Evolutionary conservation across 495 filamentous ascomycete species (phyloP).

Genomic region (Evansstolkia leycettana): DNA sequence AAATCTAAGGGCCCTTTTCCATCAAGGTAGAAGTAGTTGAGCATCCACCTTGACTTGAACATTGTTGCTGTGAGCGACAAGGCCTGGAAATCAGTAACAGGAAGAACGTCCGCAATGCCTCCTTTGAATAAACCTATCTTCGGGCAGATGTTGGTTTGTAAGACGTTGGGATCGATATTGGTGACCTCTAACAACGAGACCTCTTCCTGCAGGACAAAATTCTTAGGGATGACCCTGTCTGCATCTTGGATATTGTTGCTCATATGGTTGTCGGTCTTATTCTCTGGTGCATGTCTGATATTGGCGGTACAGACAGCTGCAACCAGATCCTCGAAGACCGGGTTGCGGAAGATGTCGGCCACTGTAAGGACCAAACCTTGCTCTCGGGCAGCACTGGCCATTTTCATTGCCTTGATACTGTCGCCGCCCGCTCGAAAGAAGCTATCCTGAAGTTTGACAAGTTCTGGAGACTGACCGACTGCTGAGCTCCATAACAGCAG

Average conservation of each 20-base stretch:
- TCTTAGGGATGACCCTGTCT: constrained; percentile 1
- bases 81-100: constrained; percentile 52
- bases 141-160: constrained; percentile 37
- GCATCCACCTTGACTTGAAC: constrained; percentile 35
- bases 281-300: constrained; percentile 10
- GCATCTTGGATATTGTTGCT: constrained; percentile 8
- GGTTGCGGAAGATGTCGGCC: constrained; percentile 36
- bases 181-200: constrained; percentile 32
- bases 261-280: constrained; percentile 4
- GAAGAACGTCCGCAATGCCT: constrained; percentile 45
- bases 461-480: constrained; percentile 25
- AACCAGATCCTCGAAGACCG: constrained; percentile 36
- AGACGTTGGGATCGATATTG: constrained; percentile 27
- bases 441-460: constrained; percentile 28
- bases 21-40: constrained; percentile 48
- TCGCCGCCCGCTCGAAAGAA: constrained; percentile 40
- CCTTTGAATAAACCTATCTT: constrained; percentile 44
- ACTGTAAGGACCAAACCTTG: constrained; percentile 44
- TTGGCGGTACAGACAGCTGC: constrained; percentile 16
- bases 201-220: constrained; percentile 21
- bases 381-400: constrained; percentile 45
- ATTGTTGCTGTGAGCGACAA: constrained; percentile 50
- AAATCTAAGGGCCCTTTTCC: constrained; percentile 35
- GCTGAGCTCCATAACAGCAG: constrained; percentile 34
- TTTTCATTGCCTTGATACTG: constrained; percentile 56